Percentiles rank a stretch among this genome's conserved stretches.
These are phyloP conservation scores for Eutrema salsugineum DNA, from an alignment of 441 rosid genomes.

Conservation along the genomic window DNA sequence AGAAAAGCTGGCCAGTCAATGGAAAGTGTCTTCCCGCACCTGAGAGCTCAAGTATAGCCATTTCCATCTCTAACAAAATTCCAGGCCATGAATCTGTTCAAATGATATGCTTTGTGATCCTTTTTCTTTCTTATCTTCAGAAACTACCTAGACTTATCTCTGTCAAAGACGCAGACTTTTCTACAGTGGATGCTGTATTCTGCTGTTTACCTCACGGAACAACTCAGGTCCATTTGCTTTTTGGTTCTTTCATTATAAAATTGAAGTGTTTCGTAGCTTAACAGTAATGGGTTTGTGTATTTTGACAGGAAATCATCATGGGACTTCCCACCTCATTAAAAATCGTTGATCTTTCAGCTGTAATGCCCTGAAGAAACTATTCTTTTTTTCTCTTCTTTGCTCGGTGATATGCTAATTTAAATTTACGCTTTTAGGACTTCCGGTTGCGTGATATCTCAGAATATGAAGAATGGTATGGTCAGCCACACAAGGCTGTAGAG, in stretches of 20 bases:
- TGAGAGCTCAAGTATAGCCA: constrained; percentile 57
- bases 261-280: not conserved
- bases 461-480: constrained; percentile 99
- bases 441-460: constrained; percentile 69
- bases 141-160: constrained; percentile 75
- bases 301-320: constrained; percentile 75
- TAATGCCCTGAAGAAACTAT: constrained; percentile 33
- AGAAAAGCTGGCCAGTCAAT: constrained; percentile 95
- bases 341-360: constrained; percentile 96
- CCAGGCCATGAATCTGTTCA: not conserved
- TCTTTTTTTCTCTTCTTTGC: not conserved
- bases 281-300: not conserved
- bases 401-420: not conserved
- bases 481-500: constrained; percentile 78
- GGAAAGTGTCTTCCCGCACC: constrained; percentile 86
- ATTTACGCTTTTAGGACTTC: constrained; percentile 56
- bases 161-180: constrained; percentile 75
- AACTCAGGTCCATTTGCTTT: constrained; percentile 59
- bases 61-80: not conserved
- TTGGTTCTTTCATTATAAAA: not conserved
- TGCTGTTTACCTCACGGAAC: constrained; percentile 99
- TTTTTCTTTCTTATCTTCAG: constrained; percentile 38
- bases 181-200: constrained; percentile 82
- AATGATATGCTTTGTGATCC: not conserved
- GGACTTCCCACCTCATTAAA: constrained; percentile 63